phyloP scores from a whole-genome alignment of 257 asterid species.

The Jacaranda copaia region DNA sequence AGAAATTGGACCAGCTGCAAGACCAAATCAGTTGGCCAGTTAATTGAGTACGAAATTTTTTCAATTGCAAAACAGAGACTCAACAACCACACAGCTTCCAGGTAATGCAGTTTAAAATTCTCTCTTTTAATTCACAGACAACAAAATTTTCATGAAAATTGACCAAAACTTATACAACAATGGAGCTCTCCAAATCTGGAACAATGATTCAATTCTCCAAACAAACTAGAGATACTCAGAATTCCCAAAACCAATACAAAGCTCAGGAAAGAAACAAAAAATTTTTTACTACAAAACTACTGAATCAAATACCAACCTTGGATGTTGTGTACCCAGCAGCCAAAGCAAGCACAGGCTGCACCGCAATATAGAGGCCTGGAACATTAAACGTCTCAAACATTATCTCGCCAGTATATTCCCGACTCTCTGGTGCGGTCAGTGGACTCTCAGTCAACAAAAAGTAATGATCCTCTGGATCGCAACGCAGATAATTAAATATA shows the following conservation, averaged over 20 bases:
- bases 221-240: conserved; percentile 13
- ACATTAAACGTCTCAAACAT: conserved; percentile 97
- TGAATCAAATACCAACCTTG: conserved; percentile 66
- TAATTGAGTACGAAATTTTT: neutral
- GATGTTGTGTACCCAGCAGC: conserved; percentile 98
- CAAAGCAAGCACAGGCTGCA: conserved; percentile 97
- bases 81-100: conserved; percentile 1
- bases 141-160: neutral
- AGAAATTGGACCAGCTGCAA: neutral
- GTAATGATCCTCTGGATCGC: conserved; percentile 98
- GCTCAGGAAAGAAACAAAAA: conserved; percentile 17
- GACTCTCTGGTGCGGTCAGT: conserved; percentile 90
- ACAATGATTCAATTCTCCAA: conserved; percentile 9
- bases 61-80: neutral
- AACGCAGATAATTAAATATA: conserved; percentile 81
- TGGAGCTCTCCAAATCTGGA: neutral
- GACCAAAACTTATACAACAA: neutral
- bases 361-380: conserved; percentile 91
- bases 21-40: conserved; percentile 14
- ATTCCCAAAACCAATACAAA: conserved; percentile 27
- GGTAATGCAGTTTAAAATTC: neutral
- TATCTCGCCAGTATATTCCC: conserved; percentile 94
- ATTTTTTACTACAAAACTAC: neutral
- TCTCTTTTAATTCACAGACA: neutral
- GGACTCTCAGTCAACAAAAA: conserved; percentile 94